These are phyloP conservation scores for Dalbergia cochinchinensis DNA, from an alignment of 306 rosid species.

Conservation along the genomic window DNA sequence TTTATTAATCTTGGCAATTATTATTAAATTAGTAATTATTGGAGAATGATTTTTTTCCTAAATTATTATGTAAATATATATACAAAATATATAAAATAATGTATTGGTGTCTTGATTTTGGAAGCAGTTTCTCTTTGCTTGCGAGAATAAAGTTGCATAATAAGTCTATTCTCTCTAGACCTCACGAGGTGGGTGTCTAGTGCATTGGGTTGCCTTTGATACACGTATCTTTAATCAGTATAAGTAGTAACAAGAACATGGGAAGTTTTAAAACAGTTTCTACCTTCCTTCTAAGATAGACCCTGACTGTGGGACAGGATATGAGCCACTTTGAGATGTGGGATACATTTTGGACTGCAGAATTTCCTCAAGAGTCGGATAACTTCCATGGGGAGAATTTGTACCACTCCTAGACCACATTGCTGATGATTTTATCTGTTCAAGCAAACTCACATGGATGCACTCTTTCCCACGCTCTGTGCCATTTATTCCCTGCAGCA, in stretches of 20 bases:
- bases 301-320: slow-evolving; percentile 31
- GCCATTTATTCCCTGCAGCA: slow-evolving; percentile 55
- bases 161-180: too few species aligned
- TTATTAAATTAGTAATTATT: too few species aligned
- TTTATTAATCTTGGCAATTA: too few species aligned
- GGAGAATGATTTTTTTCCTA: too few species aligned
- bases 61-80: too few species aligned
- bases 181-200: too few species aligned
- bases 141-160: too few species aligned
- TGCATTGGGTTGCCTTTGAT: too few species aligned
- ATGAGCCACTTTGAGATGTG: slow-evolving; percentile 48
- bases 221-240: too few species aligned
- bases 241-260: not conserved
- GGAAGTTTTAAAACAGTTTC: not conserved
- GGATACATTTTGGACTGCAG: slow-evolving; percentile 45
- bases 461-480: slow-evolving; percentile 46
- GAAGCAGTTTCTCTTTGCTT: too few species aligned
- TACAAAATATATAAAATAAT: too few species aligned
- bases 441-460: slow-evolving; percentile 46
- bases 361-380: slow-evolving; percentile 68
- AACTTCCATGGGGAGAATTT: slow-evolving; percentile 33
- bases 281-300: slow-evolving; percentile 56
- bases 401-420: slow-evolving; percentile 46
- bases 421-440: slow-evolving; percentile 55
- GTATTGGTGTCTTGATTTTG: too few species aligned